Evolutionary conservation across 2,329 filamentous ascomycete species (phyloP), one percentile per base, ranked within the genome.

Genomic region (Mariannaea elegans): DNA sequence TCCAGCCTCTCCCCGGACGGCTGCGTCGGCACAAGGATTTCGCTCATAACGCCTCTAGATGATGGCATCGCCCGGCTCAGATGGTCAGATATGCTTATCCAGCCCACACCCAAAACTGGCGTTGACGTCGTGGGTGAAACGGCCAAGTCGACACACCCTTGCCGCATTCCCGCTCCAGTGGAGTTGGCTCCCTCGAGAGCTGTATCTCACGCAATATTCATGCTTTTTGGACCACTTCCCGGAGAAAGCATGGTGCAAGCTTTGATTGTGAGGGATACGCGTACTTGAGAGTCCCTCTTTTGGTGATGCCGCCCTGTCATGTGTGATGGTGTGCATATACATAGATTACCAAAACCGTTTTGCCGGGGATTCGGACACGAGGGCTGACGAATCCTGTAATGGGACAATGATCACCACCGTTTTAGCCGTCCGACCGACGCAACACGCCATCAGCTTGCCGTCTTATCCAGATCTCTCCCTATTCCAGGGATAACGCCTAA

Each of bases 81-180:
- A 68, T 71, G 62, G 56, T 64, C 67, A 69, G 65, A 71, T 71
- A 71, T 71, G 68, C 68, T 71, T 71, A 71, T 71, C 66, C 56
- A 56, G 56, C 56, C 59, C 55, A 59, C 56, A 27, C 41, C 41
- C 41, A 44, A 47, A 48, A 56, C 41, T 31, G 34, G 52, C 51
- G 45, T 56, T 29, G 51, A 32, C 21, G 44, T 49, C 36, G 38
- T 56, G 53, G 53, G 51, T 59, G 55, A 55, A 59, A 62, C 59
- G 55, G 55, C 46, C 41, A 23, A 19, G 32, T 56, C 41, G 41
- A 57, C 19, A 34, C 54, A 47, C 45, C 44, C 55, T 31, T 24
- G 38, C 31, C 27, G 23, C 39, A 38, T 39, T 48, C 46, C 44
- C 44, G 23, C 21, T 31, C 13, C 24, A 7, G 12, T 34, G 16